These are phyloP conservation scores for Debaryomycetaceae sp. DNA, from an alignment of 1,139 yeast species.

Conservation along the genomic window DNA sequence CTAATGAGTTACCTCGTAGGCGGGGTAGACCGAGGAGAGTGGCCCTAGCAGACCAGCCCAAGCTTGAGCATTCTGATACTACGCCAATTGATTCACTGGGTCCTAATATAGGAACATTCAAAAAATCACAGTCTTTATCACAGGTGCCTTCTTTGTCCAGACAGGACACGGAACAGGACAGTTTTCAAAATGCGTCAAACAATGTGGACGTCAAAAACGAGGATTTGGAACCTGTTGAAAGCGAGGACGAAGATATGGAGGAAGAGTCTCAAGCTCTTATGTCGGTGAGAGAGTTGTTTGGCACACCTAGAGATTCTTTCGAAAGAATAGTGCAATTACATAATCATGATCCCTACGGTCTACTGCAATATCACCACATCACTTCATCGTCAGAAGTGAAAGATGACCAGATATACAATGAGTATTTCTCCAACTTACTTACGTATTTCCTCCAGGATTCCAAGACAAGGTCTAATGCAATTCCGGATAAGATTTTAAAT, in stretches of 20 bases:
- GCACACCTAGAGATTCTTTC: slow-evolving; percentile 41
- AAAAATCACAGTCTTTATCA: slow-evolving; percentile 12
- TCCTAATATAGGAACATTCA: slow-evolving; percentile 30
- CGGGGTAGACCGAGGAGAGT: slow-evolving; percentile 50
- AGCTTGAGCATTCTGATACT: slow-evolving; percentile 27
- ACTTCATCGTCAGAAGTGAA: slow-evolving; percentile 15
- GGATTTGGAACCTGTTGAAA: slow-evolving; percentile 36
- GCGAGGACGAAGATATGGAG: slow-evolving; percentile 23
- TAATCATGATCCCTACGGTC: slow-evolving; percentile 20
- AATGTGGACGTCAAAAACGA: slow-evolving; percentile 35
- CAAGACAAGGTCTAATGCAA: slow-evolving; percentile 14
- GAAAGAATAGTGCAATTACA: slow-evolving; percentile 25
- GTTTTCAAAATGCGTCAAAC: slow-evolving; percentile 32
- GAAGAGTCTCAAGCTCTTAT: slow-evolving; percentile 33
- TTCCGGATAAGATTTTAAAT: slow-evolving; percentile 32
- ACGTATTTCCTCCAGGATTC: slow-evolving; percentile 39
- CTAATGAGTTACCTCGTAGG: slow-evolving; percentile 37
- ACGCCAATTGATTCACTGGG: slow-evolving; percentile 26
- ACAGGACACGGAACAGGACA: slow-evolving; percentile 46
- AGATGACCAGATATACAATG: slow-evolving; percentile 27
- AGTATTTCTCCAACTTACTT: slow-evolving; percentile 36
- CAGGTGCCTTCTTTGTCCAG: slow-evolving; percentile 26
- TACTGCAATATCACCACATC: slow-evolving; percentile 19
- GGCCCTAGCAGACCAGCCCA: slow-evolving; percentile 25
- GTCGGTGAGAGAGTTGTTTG: slow-evolving; percentile 42